Evolutionary conservation across 78 protist genomes (phyloP), one percentile per base, ranked within the genome.

Genomic region (Monocercomonoides exilis): DNA sequence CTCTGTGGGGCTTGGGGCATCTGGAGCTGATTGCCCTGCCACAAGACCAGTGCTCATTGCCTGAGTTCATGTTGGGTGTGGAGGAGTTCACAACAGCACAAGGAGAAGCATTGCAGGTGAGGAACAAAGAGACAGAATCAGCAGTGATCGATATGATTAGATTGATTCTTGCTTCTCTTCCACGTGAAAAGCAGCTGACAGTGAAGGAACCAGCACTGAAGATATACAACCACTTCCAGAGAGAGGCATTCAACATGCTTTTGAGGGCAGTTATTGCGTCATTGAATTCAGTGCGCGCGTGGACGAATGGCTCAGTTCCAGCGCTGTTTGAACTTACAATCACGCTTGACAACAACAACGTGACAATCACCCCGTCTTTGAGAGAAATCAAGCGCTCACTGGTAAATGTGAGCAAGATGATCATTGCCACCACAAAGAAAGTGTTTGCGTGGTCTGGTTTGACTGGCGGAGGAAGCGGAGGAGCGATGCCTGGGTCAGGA

Each of bases 91-190:
- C 70, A 29, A 21, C 38, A 29, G 70, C 70, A 21, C 84, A 34
- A 33, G 32, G 45, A 6, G 41, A 36, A 63, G 0, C 35, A 34
- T 84, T 93, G 81, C 84, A 89, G 5, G 0, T 44, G 44, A 85
- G 86, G 85, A 85, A 64, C 88, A 29, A 2, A 34, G 94, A 92
- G 80, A 80, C 88, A 1, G 91, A 92, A 77, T 21, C 11, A 0
- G 92, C 91, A 2, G 92, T 88, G 42, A 1, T 43, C 42, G 92
- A 90, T 86, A 43, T 90, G 3, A 11, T 92, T 88, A 29, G 2
- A 2, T 63, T 84, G 42, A 1, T 84, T 1, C 46, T 1, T 36
- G 85, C 63, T 3, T 1, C 45, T 2, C 85, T 81, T 5, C 85
- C 85, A 1, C 85, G 34, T 1, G 45, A 5, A 1, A 64, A 54